A percentile compares a stretch with the other conserved stretches of the same genome.
phyloP scores from a whole-genome alignment of 108 stramenopile species.

The Cyclotella sp. region DNA sequence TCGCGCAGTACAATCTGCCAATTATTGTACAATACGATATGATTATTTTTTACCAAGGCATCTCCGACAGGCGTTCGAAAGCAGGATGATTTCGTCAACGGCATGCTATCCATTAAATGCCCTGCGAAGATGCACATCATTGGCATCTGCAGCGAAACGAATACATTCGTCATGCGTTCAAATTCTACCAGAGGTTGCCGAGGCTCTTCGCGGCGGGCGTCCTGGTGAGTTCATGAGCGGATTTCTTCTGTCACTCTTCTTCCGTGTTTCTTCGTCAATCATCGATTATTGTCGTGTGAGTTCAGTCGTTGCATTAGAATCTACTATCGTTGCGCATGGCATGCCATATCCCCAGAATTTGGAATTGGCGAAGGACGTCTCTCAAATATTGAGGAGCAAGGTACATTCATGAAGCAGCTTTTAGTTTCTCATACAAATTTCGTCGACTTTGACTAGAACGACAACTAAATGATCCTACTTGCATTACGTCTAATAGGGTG shows the following conservation, averaged over 20 bases:
- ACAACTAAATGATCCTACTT: not conserved
- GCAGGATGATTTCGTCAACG: no score
- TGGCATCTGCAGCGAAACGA: not conserved
- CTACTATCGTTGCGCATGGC: conserved; percentile 98
- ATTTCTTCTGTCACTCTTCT: not conserved
- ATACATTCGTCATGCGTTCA: conserved; percentile 18
- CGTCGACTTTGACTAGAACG: not conserved
- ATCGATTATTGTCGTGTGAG: not conserved
- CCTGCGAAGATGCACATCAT: not conserved
- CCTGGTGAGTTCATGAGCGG: conserved; percentile 28
- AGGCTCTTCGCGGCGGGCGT: conserved; percentile 31
- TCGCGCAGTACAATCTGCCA: no score
- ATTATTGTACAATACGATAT: no score
- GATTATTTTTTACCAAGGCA: no score
- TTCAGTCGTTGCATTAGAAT: conserved; percentile 92
- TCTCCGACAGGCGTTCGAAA: no score
- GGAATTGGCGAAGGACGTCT: conserved; percentile 77
- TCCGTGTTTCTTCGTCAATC: not conserved
- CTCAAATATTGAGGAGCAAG: conserved; percentile 59
- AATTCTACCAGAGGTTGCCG: conserved; percentile 43
- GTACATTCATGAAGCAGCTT: not conserved
- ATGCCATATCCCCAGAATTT: conserved; percentile 98
- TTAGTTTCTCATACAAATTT: not conserved
- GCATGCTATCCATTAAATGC: not conserved
- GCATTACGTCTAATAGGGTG: conserved; percentile 57